Evolutionary conservation across 805 yeast species (phyloP).

Genomic region (Starmerella bombi): DNA sequence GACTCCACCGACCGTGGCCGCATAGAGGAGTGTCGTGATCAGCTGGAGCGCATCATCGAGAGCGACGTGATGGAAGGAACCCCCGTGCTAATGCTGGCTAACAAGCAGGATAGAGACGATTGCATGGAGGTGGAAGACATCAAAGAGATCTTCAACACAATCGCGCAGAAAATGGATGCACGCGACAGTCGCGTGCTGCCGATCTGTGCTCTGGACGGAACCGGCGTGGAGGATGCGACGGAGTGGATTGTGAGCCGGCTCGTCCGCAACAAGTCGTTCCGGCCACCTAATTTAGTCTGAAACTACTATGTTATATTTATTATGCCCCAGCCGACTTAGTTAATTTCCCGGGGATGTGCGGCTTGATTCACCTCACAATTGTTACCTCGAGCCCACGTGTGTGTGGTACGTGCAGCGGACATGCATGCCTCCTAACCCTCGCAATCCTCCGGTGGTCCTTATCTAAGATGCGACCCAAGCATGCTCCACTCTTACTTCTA

Average conservation of each 20-base stretch:
- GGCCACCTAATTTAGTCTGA: conserved; percentile 39
- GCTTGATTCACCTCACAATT: too few relatives aligned
- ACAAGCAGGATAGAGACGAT: conserved; percentile 73
- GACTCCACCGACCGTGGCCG: conserved; percentile 80
- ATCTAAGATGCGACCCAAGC: too few relatives aligned
- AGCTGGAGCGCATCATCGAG: conserved; percentile 41
- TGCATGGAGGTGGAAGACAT: conserved; percentile 64
- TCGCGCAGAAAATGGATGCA: conserved; percentile 75
- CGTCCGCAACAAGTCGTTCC: conserved; percentile 47
- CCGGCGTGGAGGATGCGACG: conserved; percentile 74
- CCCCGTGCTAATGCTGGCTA: conserved; percentile 88
- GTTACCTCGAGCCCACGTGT: too few relatives aligned
- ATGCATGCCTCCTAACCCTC: too few relatives aligned
- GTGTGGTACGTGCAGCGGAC: too few relatives aligned
- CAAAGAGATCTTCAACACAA: conserved; percentile 68
- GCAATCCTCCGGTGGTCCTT: neutral
- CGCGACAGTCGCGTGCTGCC: conserved; percentile 85
- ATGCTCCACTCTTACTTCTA: too few relatives aligned
- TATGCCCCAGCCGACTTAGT: too few relatives aligned
- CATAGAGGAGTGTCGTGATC: conserved; percentile 66
- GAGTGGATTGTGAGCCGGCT: conserved; percentile 77
- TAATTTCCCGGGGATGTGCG: too few relatives aligned
- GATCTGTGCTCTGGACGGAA: conserved; percentile 63
- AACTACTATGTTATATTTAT: too few relatives aligned
- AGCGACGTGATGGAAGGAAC: conserved; percentile 58